Percentiles rank a stretch among this genome's conserved stretches.
These are phyloP conservation scores for Entomophthora muscae DNA, from an alignment of 371 early-diverging fungal species.

Conservation along the genomic window DNA sequence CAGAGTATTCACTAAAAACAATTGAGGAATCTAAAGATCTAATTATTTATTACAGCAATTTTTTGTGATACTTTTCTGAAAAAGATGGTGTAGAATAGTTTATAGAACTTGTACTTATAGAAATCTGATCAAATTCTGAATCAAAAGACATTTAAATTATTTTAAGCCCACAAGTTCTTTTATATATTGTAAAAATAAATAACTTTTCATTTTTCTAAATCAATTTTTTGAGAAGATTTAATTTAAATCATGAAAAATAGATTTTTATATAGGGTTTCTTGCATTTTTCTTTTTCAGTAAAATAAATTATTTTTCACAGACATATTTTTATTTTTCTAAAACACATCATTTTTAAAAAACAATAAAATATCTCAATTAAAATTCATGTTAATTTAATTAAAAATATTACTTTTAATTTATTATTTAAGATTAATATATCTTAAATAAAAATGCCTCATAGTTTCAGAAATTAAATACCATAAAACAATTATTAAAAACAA, in stretches of 20 bases:
- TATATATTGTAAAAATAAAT: too few relatives aligned
- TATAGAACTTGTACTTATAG: not conserved
- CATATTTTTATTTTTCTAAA: not conserved
- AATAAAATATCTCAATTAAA: not conserved
- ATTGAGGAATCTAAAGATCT: not conserved
- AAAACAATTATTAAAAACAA: not conserved
- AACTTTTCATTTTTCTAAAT: too few relatives aligned
- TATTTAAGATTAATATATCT: not conserved
- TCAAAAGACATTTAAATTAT: too few relatives aligned
- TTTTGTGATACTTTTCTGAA: too few relatives aligned
- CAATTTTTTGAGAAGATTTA: too few relatives aligned
- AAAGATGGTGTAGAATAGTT: too few relatives aligned
- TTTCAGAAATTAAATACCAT: not conserved
- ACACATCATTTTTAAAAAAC: not conserved
- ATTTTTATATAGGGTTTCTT: too few relatives aligned
- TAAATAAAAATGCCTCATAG: not conserved
- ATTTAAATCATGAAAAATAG: too few relatives aligned
- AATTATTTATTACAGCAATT: not conserved
- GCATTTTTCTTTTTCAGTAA: not conserved
- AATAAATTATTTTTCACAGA: not conserved
- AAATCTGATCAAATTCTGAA: not conserved
- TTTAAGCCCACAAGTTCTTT: too few relatives aligned
- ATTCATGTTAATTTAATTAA: not conserved
- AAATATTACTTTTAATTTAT: not conserved
- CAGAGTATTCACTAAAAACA: not conserved